Conservation (phyloP, 768 basidiomycete species). For the Lactarius vividus region DNA sequence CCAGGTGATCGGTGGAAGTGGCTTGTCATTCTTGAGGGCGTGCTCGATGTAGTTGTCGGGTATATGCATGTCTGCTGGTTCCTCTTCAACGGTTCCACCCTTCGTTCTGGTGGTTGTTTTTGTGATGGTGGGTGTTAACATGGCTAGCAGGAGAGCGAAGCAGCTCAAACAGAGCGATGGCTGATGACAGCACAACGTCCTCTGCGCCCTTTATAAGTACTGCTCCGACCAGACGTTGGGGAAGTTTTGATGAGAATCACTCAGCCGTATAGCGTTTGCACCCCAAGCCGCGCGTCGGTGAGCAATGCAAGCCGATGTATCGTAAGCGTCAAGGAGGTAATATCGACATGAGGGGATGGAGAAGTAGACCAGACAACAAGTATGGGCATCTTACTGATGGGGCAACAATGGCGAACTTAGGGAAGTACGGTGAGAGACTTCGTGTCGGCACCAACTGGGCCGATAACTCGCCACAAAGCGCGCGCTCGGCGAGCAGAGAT, state of each 20-base stretch:
- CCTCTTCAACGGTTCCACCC: conserved; percentile 17
- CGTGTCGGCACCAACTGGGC: not conserved
- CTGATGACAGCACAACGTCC: not conserved
- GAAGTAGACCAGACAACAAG: not conserved
- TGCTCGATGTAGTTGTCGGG: conserved; percentile 56
- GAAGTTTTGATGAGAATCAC: not conserved
- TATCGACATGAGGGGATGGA: not conserved
- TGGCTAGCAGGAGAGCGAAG: not conserved
- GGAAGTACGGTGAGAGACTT: not conserved
- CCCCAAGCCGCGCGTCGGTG: not conserved
- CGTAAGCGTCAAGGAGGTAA: not conserved
- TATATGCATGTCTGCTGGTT: conserved; percentile 38
- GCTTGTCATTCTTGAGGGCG: conserved; percentile 47
- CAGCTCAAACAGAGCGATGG: not conserved
- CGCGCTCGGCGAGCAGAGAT: not conserved
- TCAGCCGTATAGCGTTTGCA: not conserved
- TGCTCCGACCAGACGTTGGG: not conserved
- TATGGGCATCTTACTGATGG: not conserved
- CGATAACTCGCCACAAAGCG: not conserved
- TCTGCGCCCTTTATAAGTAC: not conserved
- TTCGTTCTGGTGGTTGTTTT: not conserved
- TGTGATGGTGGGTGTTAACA: not conserved
- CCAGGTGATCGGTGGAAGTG: conserved; percentile 46
- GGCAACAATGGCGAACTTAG: not conserved
- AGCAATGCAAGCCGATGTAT: not conserved